These are phyloP conservation scores for Cyberlindnera euphorbiiphila DNA, from an alignment of 805 yeast species.

Conservation along the genomic window DNA sequence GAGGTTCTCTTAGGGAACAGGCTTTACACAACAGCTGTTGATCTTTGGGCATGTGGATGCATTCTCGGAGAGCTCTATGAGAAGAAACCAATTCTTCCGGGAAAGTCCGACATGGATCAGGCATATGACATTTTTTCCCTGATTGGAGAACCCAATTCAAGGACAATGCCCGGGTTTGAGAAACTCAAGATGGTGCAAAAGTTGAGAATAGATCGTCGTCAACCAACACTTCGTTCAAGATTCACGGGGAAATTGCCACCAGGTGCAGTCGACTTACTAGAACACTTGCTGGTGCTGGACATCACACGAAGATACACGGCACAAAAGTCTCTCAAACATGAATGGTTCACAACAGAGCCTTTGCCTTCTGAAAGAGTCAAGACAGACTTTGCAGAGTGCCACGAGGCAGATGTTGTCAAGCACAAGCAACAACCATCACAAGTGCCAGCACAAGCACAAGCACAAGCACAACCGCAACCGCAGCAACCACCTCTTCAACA, in stretches of 20 bases:
- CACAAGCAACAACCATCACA: slow-evolving; percentile 5
- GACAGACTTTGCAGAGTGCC: slow-evolving; percentile 67
- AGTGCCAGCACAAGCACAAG: slow-evolving; percentile 17
- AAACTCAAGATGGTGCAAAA: slow-evolving; percentile 12
- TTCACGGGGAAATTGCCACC: slow-evolving; percentile 39
- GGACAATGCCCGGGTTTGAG: slow-evolving; percentile 38
- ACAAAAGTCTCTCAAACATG: slow-evolving; percentile 64
- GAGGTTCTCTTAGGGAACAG: slow-evolving; percentile 85
- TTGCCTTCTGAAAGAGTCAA: slow-evolving; percentile 55
- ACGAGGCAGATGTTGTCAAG: slow-evolving; percentile 73
- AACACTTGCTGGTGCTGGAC: slow-evolving; percentile 61
- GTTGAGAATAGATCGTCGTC: slow-evolving; percentile 7
- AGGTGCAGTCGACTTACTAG: slow-evolving; percentile 51
- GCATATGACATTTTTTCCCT: slow-evolving; percentile 75
- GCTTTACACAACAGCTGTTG: slow-evolving; percentile 89
- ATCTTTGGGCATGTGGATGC: slow-evolving; percentile 97
- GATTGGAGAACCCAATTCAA: slow-evolving; percentile 69
- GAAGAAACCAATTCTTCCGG: slow-evolving; percentile 79
- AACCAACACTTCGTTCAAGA: slow-evolving; percentile 43
- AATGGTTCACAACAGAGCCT: slow-evolving; percentile 62
- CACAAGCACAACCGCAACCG: neutral
- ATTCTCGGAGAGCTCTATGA: slow-evolving; percentile 88
- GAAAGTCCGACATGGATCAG: slow-evolving; percentile 84
- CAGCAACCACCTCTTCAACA: too few relatives aligned
- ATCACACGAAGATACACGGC: slow-evolving; percentile 79